These are phyloP conservation scores for Fusarium sp. DNA, from an alignment of 2,329 filamentous ascomycete genomes.

Conservation along the genomic window DNA sequence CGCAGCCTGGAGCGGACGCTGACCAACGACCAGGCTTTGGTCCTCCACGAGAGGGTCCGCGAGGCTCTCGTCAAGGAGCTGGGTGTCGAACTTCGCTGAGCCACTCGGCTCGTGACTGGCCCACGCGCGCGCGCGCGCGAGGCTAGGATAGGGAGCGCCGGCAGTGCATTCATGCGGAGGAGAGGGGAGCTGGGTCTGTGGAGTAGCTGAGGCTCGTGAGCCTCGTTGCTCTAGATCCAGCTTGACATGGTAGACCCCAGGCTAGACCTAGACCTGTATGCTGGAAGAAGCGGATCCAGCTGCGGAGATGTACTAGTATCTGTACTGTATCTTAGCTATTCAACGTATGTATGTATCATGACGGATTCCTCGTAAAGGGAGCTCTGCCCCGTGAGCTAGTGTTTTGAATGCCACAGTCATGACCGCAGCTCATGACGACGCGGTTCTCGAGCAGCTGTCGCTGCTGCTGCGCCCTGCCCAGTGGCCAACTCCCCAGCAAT, in stretches of 20 bases:
- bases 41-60: constrained; percentile 73
- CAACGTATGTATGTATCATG: constrained; percentile 5
- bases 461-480: constrained; percentile 27
- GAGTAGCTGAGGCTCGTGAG: constrained; percentile 33
- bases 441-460: neutral
- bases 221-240: constrained; percentile 18
- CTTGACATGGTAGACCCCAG: constrained; percentile 25
- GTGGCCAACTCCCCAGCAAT: neutral
- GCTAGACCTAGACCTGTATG: constrained; percentile 13
- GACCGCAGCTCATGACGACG: constrained; percentile 12
- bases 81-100: constrained; percentile 69
- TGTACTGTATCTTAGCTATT: constrained; percentile 6
- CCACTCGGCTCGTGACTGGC: neutral
- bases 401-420: neutral
- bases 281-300: constrained; percentile 20
- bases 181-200: constrained; percentile 35
- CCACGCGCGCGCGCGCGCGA: neutral
- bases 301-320: constrained; percentile 24
- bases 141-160: neutral
- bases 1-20: constrained; percentile 89
- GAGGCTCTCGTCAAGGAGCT: constrained; percentile 71
- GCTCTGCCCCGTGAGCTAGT: constrained; percentile 11
- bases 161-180: neutral
- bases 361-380: neutral
- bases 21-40: constrained; percentile 81